Base-by-base conservation (phyloP, 805 yeast species). In the Cyberlindnera suaveolens region DNA sequence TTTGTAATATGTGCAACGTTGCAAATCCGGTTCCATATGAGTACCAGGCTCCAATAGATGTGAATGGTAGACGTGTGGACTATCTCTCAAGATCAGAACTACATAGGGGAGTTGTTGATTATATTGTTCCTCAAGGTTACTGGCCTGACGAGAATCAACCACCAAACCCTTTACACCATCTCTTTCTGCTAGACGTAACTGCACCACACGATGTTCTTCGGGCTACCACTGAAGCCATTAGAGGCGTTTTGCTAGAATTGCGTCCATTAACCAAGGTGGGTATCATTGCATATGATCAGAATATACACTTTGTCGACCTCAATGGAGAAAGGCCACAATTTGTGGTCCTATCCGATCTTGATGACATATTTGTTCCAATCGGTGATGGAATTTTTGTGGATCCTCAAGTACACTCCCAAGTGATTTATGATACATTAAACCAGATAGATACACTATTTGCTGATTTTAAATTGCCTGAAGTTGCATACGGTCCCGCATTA, bases 1-100 rank as follows among this genome's bases (percentile, higher is more conserved):
- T 77, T 11, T 93, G 99, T 70, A 91, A 91, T 63, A 75, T 93
- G 56, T 93, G 99, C 66, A 80, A 79, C 48, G 85, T 84, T 52
- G 75, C 87, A 42, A 84, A 82, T 56, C 67, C 70, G 5, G 77
- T 84, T 14, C 86, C 95, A 0, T 60, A 62, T 9, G 89, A 82
- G 31, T 89, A 88, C 55, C 67, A 67, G 43, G 70, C 85, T 31
- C 78, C 82, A 29, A 61, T 83, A 7, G 88, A 82, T 53, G 65
- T 71, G 4, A 68, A 74, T 19, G 84, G 82, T 18, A 70, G 75
- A 41, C 71, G 96, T 52, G 62, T 75, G 9, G 96, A 87, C 63
- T 70, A 75, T 50, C 66, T 63, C 31, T 66, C 68, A 35, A 72
- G 89, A 39, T 90, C 95, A 0, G 98, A 91, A 56, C 68, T 91